A percentile compares a stretch with the other conserved stretches of the same genome.
These are phyloP conservation scores for Hygrophila difformis DNA, from an alignment of 257 asterid genomes.

Conservation along the genomic window DNA sequence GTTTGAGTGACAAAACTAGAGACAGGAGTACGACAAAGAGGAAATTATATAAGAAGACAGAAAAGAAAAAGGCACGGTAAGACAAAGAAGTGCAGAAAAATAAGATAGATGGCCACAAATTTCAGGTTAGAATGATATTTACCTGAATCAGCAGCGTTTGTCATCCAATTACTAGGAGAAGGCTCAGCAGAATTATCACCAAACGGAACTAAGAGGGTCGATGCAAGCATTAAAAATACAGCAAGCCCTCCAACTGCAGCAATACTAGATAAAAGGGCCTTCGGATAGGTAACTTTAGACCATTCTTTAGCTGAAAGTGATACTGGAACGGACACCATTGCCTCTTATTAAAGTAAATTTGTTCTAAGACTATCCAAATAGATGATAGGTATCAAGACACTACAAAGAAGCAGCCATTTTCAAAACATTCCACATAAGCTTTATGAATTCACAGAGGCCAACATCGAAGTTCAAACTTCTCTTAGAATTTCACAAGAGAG, in stretches of 20 bases:
- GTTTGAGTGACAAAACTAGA: neutral
- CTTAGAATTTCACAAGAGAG: neutral
- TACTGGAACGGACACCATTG: constrained; percentile 40
- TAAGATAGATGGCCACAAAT: neutral
- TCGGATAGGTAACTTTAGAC: constrained; percentile 41
- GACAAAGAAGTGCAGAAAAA: neutral
- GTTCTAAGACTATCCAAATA: constrained; percentile 15
- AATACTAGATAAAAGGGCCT: constrained; percentile 42
- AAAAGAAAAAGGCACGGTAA: constrained; percentile 4
- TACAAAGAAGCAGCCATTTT: neutral
- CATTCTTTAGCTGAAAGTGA: constrained; percentile 45
- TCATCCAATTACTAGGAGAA: no score
- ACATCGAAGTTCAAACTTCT: constrained; percentile 1
- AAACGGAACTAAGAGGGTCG: constrained; percentile 41
- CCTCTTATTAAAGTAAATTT: constrained; percentile 15
- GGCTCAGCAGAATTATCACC: constrained; percentile 8
- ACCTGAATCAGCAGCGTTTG: constrained; percentile 57
- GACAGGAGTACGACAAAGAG: constrained; percentile 3
- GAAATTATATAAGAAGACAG: neutral
- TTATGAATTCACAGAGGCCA: constrained; percentile 2
- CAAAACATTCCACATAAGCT: constrained; percentile 6
- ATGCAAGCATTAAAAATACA: constrained; percentile 56
- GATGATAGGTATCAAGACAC: constrained; percentile 8
- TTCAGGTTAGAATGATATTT: constrained; percentile 10
- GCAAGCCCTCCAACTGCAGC: constrained; percentile 67